Percentiles rank a stretch among this genome's conserved stretches.
Conservation (phyloP, 371 early-diverging fungal genomes). For the Actinomortierella wolfii region DNA sequence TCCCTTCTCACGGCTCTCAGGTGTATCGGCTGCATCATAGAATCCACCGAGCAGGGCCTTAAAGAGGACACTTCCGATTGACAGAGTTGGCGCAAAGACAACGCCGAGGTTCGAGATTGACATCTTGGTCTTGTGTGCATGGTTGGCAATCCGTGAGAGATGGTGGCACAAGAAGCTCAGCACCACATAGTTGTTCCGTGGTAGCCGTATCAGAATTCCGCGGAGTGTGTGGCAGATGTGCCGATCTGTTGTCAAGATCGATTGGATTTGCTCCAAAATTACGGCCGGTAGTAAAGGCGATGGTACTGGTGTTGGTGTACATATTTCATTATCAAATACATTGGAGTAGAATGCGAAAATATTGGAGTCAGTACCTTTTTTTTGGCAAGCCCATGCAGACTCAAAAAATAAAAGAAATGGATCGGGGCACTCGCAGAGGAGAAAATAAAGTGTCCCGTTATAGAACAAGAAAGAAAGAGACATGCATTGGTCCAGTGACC, state of each 20-base stretch:
- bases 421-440: no score
- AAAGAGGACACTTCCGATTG: conserved; percentile 37
- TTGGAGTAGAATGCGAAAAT: no score
- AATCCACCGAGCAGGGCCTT: conserved; percentile 37
- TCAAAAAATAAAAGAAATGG: no score
- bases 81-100: conserved; percentile 46
- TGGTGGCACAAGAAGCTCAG: conserved; percentile 38
- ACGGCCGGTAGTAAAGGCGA: conserved; percentile 21
- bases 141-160: conserved; percentile 39
- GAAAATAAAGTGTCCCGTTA: no score
- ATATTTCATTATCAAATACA: no score
- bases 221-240: conserved; percentile 40
- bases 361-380: no score
- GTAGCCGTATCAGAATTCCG: conserved; percentile 30
- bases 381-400: no score
- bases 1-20: conserved; percentile 30
- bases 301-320: conserved; percentile 19
- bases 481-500: no score
- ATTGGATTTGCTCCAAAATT: conserved; percentile 35
- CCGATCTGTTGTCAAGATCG: conserved; percentile 31
- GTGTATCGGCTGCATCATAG: conserved; percentile 18
- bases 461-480: no score
- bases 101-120: conserved; percentile 37
- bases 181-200: conserved; percentile 27
- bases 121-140: conserved; percentile 40